phyloP scores from a whole-genome alignment of 805 yeast species.

The Sungouiozyma ichnusensis region DNA sequence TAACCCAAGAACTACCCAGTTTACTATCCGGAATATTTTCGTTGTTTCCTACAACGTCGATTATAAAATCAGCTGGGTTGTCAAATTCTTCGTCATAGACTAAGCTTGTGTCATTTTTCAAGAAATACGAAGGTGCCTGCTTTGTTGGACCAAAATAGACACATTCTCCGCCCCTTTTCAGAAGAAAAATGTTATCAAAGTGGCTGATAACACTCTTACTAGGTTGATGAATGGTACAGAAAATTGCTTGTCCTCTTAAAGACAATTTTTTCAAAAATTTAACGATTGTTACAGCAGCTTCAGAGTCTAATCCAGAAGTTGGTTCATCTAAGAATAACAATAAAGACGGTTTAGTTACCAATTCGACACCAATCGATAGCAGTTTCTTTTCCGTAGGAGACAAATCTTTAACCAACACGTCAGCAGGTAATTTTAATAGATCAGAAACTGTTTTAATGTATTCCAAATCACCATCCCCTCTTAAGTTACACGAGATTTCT shows the following conservation, averaged over 20 bases:
- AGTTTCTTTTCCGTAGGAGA: constrained; percentile 47
- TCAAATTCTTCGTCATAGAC: constrained; percentile 38
- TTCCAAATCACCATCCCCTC: constrained; percentile 30
- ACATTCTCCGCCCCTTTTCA: constrained; percentile 63
- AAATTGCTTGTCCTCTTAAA: constrained; percentile 44
- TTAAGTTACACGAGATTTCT: constrained; percentile 40
- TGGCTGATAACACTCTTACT: constrained; percentile 49
- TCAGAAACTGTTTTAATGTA: constrained; percentile 30
- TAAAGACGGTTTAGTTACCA: constrained; percentile 45
- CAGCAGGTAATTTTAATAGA: constrained; percentile 33
- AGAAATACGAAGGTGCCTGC: constrained; percentile 40
- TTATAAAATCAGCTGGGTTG: constrained; percentile 69
- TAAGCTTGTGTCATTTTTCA: constrained; percentile 48
- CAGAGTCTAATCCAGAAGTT: constrained; percentile 50
- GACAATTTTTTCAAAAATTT: constrained; percentile 41
- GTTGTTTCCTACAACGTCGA: constrained; percentile 59
- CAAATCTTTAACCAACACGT: constrained; percentile 40
- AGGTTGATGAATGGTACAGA: constrained; percentile 61
- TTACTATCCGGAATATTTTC: constrained; percentile 39
- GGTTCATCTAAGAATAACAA: constrained; percentile 45
- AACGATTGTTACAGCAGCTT: constrained; percentile 49
- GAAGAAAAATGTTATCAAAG: constrained; percentile 48
- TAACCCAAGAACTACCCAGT: constrained; percentile 27
- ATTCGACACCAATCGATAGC: constrained; percentile 44
- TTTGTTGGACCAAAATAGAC: constrained; percentile 69